phyloP scores from a whole-genome alignment of 176 grass and related monocot genomes.

The Pontederia crassipes region DNA sequence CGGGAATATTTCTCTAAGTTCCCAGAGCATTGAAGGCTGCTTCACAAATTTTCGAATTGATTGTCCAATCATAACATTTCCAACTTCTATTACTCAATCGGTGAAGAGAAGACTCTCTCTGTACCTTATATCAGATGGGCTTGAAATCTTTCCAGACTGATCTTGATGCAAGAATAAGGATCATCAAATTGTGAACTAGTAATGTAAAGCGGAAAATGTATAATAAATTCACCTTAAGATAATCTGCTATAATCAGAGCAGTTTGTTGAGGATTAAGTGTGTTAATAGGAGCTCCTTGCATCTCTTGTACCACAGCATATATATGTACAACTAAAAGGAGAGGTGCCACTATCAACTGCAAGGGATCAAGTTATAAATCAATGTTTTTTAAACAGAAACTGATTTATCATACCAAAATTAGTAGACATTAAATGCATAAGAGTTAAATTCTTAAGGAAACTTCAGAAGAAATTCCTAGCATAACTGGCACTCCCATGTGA shows the following conservation, averaged over 20 bases:
- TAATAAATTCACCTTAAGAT: slow-evolving; percentile 49
- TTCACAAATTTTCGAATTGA: slow-evolving; percentile 32
- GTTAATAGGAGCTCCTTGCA: slow-evolving; percentile 78
- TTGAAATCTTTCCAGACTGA: slow-evolving; percentile 71
- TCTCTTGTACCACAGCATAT: slow-evolving; percentile 81
- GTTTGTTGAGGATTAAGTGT: slow-evolving; percentile 86
- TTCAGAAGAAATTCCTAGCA: no score
- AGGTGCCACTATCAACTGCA: slow-evolving; percentile 78
- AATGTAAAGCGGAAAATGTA: not conserved
- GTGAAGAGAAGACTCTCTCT: slow-evolving; percentile 60
- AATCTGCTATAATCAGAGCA: slow-evolving; percentile 81
- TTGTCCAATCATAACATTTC: slow-evolving; percentile 61
- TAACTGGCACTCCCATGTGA: no score
- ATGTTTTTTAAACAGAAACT: no score
- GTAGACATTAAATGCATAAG: no score
- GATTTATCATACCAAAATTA: no score
- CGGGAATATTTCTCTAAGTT: slow-evolving; percentile 44
- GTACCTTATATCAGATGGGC: slow-evolving; percentile 74
- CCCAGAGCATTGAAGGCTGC: slow-evolving; percentile 19
- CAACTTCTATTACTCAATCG: slow-evolving; percentile 54
- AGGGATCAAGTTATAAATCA: slow-evolving; percentile 3
- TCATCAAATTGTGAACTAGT: not conserved
- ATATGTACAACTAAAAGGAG: slow-evolving; percentile 78
- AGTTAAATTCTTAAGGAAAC: no score
- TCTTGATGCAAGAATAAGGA: slow-evolving; percentile 12